Evolutionary conservation across 78 protist species (phyloP).

Genomic region (Dictyostelium firmibasis): DNA sequence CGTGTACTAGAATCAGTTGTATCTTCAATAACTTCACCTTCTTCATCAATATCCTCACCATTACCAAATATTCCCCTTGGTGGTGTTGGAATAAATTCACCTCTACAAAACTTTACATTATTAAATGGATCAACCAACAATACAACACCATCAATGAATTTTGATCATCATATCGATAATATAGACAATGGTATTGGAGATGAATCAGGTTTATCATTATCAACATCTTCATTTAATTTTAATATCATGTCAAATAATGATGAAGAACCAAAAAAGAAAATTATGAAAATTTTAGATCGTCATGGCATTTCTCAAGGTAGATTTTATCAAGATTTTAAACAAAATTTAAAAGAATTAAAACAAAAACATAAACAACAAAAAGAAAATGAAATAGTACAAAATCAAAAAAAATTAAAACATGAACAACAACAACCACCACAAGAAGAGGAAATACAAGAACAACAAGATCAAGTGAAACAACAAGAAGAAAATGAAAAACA

Average conservation of each 20-base stretch:
- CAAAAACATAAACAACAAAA: background rate
- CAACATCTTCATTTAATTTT: background rate
- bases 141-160: background rate
- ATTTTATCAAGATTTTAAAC: slow-evolving; percentile 27
- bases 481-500: background rate
- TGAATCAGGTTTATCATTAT: background rate
- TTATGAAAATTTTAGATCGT: background rate
- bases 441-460: background rate
- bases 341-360: background rate
- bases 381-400: background rate
- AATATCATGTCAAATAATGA: background rate
- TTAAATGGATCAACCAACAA: background rate
- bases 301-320: slow-evolving; percentile 53
- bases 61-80: background rate
- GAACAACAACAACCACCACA: background rate
- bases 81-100: background rate
- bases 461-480: background rate
- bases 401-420: background rate
- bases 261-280: background rate
- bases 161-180: background rate
- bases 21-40: background rate
- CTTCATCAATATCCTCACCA: background rate
- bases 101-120: background rate
- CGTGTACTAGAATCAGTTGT: background rate
- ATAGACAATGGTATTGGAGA: background rate